Conservation (phyloP, 306 rosid species). For the Medicago lupulina region DNA sequence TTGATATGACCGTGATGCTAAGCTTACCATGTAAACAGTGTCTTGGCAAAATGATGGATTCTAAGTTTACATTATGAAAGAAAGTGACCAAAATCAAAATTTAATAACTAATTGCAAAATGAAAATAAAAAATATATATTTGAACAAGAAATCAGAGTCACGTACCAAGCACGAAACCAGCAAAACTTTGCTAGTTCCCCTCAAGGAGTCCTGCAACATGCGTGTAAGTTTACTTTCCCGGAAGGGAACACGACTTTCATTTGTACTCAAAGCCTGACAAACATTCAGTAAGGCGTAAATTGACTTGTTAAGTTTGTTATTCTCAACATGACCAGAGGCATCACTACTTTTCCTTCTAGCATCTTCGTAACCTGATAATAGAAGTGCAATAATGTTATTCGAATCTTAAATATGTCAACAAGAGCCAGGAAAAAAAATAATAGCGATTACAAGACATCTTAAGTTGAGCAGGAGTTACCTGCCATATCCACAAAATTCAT, state of each 20-base stretch:
- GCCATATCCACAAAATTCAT: constrained; percentile 88
- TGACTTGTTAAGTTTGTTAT: constrained; percentile 69
- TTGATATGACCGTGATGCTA: constrained; percentile 78
- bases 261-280: constrained; percentile 63
- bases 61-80: constrained; percentile 46
- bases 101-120: not conserved
- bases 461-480: constrained; percentile 52
- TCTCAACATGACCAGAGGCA: constrained; percentile 53
- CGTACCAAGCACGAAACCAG: constrained; percentile 81
- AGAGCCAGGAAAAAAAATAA: not conserved
- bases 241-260: constrained; percentile 70
- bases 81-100: constrained; percentile 14
- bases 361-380: constrained; percentile 77
- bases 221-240: constrained; percentile 95
- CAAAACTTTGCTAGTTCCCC: constrained; percentile 66
- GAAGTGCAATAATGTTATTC: constrained; percentile 17
- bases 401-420: constrained; percentile 23
- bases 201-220: constrained; percentile 80
- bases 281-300: constrained; percentile 76
- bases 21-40: constrained; percentile 70
- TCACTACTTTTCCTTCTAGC: constrained; percentile 66
- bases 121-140: constrained; percentile 21
- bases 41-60: constrained; percentile 83
- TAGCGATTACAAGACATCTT: not conserved
- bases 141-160: constrained; percentile 15